A percentile compares a stretch with the other conserved stretches of the same genome.
These are phyloP conservation scores for Dactylellina drechsleri DNA, from an alignment of 2,329 filamentous ascomycete species.

Conservation along the genomic window DNA sequence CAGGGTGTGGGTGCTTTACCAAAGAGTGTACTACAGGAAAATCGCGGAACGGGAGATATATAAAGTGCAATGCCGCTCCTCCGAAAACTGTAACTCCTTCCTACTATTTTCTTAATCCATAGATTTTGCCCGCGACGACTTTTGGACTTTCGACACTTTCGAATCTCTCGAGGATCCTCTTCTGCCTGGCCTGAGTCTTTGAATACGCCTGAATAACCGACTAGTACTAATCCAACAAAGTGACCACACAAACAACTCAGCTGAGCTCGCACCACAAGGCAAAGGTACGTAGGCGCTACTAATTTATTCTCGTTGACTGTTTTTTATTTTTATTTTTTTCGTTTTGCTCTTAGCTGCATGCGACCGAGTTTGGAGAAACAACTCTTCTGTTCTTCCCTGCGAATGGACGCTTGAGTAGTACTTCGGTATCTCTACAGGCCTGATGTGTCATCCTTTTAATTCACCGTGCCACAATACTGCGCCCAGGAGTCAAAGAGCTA, in stretches of 20 bases:
- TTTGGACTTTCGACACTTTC: constrained; percentile 11
- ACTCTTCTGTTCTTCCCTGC: constrained; percentile 6
- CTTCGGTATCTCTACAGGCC: background rate
- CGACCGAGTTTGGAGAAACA: constrained; percentile 7
- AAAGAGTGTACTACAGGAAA: background rate
- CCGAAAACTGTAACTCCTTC: constrained; percentile 8
- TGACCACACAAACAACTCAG: constrained; percentile 30
- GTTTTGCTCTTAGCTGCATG: constrained; percentile 11
- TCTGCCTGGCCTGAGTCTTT: background rate
- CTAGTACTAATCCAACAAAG: constrained; percentile 14
- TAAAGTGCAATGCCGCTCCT: constrained; percentile 54
- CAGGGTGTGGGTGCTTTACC: too few relatives aligned
- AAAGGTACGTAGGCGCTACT: constrained; percentile 34
- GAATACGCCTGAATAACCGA: background rate
- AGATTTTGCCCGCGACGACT: constrained; percentile 35
- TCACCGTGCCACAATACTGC: constrained; percentile 20
- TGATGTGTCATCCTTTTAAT: constrained; percentile 22
- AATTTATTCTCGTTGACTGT: too few relatives aligned
- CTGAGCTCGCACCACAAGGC: constrained; percentile 4
- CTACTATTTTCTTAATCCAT: constrained; percentile 17
- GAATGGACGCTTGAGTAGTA: background rate
- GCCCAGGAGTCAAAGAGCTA: background rate
- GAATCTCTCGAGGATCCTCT: constrained; percentile 4
- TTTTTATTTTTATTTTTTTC: background rate
- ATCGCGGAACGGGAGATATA: constrained; percentile 30